A percentile compares a stretch with the other conserved stretches of the same genome.
Evolutionary conservation across 2,329 filamentous ascomycete genomes (phyloP).

Genomic region (Bisporella sp.): DNA sequence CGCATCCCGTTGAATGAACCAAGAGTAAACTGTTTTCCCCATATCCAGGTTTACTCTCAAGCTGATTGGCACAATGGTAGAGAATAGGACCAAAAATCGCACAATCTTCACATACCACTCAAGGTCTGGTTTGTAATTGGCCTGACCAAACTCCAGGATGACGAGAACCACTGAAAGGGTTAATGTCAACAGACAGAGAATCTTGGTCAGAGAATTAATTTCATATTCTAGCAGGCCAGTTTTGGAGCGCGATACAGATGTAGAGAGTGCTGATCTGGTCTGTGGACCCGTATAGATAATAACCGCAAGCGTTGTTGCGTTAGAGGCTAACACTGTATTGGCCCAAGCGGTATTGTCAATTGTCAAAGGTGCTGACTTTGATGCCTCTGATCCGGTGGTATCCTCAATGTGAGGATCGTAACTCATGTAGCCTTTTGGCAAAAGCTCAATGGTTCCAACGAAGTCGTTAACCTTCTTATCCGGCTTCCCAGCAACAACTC

Average conservation of each 20-base stretch:
- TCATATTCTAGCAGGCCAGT: slow-evolving; percentile 90
- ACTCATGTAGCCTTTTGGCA: slow-evolving; percentile 45
- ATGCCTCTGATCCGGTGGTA: slow-evolving; percentile 19
- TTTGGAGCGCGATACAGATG: slow-evolving; percentile 85
- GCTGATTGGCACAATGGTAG: slow-evolving; percentile 97
- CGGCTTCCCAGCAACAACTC: slow-evolving; percentile 79
- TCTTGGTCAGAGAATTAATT: slow-evolving; percentile 96
- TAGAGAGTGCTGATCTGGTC: slow-evolving; percentile 89
- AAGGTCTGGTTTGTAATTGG: slow-evolving; percentile 48
- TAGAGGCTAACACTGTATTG: slow-evolving; percentile 93
- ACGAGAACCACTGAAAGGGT: slow-evolving; percentile 83
- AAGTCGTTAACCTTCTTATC: slow-evolving; percentile 95
- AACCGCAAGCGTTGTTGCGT: slow-evolving; percentile 78
- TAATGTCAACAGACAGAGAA: slow-evolving; percentile 82
- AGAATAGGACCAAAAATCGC: slow-evolving; percentile 96
- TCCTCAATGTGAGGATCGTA: slow-evolving; percentile 37
- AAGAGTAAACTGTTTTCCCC: slow-evolving; percentile 93
- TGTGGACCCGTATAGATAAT: slow-evolving; percentile 93
- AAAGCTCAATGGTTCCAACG: slow-evolving; percentile 75
- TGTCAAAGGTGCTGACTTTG: slow-evolving; percentile 64
- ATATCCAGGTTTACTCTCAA: slow-evolving; percentile 93
- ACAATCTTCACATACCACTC: slow-evolving; percentile 96
- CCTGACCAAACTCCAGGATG: slow-evolving; percentile 74
- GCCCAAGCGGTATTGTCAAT: slow-evolving; percentile 99
- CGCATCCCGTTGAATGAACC: slow-evolving; percentile 86